Conservation (phyloP, 75 land plant genomes). For the Picea sitchensis region DNA sequence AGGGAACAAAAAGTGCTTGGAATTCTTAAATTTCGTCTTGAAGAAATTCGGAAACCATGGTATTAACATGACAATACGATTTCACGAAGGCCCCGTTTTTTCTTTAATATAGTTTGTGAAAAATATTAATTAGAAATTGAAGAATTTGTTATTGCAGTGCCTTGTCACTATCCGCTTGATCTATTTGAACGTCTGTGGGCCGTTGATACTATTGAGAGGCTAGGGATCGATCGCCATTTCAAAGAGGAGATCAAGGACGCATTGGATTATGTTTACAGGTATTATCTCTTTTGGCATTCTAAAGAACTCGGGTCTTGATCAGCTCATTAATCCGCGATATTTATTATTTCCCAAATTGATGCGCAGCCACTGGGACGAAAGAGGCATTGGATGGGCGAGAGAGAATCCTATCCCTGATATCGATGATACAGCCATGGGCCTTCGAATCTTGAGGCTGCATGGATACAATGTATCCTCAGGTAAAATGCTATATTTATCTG, state of each 20-base stretch:
- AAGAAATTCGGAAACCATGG: conserved; percentile 19
- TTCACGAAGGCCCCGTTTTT: background rate
- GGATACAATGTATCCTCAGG: conserved; percentile 29
- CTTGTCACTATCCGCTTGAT: conserved; percentile 10
- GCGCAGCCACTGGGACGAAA: conserved; percentile 23
- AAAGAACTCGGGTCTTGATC: no score
- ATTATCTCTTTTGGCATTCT: background rate
- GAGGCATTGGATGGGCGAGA: conserved; percentile 31
- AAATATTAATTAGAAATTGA: background rate
- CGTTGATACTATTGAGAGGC: conserved; percentile 44
- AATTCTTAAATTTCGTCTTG: conserved; percentile 11
- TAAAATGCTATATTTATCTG: background rate
- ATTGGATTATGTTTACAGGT: conserved; percentile 30
- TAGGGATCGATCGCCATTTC: conserved; percentile 28
- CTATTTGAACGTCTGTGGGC: conserved; percentile 57
- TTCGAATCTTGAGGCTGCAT: conserved; percentile 22
- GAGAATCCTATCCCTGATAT: conserved; percentile 16
- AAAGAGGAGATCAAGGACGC: conserved; percentile 12
- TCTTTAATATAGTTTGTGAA: background rate
- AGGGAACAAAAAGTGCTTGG: conserved; percentile 25
- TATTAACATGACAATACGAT: background rate
- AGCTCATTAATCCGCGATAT: background rate
- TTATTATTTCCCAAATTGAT: background rate
- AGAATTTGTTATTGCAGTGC: background rate
- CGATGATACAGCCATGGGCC: conserved; percentile 30